Evolutionary conservation across 352 stramenopile genomes (phyloP), one percentile per base, ranked within the genome.

Genomic region (Peronospora farinosa): DNA sequence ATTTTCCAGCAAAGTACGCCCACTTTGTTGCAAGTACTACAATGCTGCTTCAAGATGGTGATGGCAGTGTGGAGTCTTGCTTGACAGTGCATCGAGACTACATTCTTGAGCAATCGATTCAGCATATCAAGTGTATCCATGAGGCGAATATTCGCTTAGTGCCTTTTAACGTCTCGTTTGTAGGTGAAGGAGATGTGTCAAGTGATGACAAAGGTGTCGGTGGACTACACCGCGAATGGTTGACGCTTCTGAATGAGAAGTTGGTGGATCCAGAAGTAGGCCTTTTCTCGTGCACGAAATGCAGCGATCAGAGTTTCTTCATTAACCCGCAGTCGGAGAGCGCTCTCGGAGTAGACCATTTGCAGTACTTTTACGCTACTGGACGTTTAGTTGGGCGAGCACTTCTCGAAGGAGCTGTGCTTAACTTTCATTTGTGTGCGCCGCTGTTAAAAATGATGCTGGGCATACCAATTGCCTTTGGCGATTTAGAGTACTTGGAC

Each of bases 371-470:
- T 40, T 63, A 63, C 28, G 57, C 61, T 3, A 21, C 57, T 11
- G 70, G 69, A 67, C 65, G 71, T 63, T 0, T 91, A 7, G 48
- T 92, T 3, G 80, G 83, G 0, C 67, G 76, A 15, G 66, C 76
- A 43, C 48, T 88, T 21, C 49, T 91, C 0, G 96, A 98, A 65
- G 80, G 91, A 45, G 84, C 97, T 45, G 66, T 98, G 9, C 86
- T 98, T 0, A 69, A 81, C 40, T 95, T 95, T 39, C 96, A 98
- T 60, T 83, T 99, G 54, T 88, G 92, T 5, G 60, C 88, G 7
- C 90, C 96, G 15, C 60, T 99, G 53, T 97, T 98, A 62, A 99
- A 99, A 68, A 89, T 98, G 62, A 87, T 99, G 21, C 64, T 98
- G 15, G 95, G 91, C 7, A 97, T 84, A 54, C 96, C 96, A 1